Evolutionary conservation across 305 asterid genomes (phyloP).

Genomic region (Solanum hybrid): DNA sequence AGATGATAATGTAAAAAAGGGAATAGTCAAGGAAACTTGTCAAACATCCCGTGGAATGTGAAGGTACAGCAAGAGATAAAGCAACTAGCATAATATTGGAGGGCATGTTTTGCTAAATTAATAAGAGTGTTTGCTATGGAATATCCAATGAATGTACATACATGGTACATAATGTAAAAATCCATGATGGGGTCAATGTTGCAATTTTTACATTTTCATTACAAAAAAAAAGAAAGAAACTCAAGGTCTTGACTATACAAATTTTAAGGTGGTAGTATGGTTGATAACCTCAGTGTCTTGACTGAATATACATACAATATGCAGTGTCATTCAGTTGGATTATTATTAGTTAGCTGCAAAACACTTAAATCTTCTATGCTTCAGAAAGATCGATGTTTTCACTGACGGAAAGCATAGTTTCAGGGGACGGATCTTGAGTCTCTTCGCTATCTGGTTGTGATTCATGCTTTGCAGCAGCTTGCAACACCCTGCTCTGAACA

Average conservation of each 20-base stretch:
- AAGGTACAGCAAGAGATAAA: neutral
- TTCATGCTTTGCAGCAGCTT: constrained; percentile 94
- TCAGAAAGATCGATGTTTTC: constrained; percentile 56
- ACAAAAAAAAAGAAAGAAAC: neutral
- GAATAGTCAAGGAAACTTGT: neutral
- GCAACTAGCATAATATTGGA: neutral
- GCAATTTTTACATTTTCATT: neutral
- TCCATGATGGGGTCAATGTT: neutral
- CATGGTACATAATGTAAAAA: neutral
- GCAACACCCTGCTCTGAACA: constrained; percentile 79
- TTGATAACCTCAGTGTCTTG: neutral
- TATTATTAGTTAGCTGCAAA: neutral
- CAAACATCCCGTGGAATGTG: neutral
- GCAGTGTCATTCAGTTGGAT: neutral
- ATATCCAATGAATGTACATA: neutral
- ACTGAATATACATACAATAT: neutral
- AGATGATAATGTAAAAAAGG: neutral
- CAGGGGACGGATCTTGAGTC: constrained; percentile 33
- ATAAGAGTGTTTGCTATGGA: neutral
- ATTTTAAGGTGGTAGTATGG: neutral
- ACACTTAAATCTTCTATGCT: constrained; percentile 29
- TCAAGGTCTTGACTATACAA: neutral
- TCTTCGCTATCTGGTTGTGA: constrained; percentile 62
- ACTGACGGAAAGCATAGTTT: constrained; percentile 25
- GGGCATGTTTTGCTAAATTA: neutral